phyloP scores from a whole-genome alignment of 495 filamentous ascomycete species.

The Durotheca rogersii region DNA sequence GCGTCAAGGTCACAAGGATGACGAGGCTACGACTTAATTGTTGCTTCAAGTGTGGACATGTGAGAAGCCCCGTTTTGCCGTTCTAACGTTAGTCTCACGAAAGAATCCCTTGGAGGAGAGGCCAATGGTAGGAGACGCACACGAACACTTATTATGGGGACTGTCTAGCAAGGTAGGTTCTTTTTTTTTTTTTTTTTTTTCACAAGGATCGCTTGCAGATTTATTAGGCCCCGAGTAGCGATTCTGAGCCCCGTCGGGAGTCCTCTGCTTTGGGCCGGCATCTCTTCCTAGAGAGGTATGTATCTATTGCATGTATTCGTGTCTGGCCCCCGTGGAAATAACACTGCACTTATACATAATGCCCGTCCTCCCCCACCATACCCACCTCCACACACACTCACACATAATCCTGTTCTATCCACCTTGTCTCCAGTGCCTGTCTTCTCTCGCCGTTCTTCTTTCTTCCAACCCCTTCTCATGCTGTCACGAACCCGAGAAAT shows the following conservation, averaged over 20 bases:
- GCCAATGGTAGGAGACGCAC: constrained; percentile 29
- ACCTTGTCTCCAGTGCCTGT: constrained; percentile 19
- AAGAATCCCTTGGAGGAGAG: constrained; percentile 24
- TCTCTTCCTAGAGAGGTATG: constrained; percentile 32
- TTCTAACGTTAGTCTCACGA: constrained; percentile 32
- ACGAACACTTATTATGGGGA: constrained; percentile 34
- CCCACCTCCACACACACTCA: constrained; percentile 34
- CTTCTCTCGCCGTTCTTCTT: constrained; percentile 21
- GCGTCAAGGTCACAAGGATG: constrained; percentile 30
- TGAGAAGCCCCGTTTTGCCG: constrained; percentile 27
- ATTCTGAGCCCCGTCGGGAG: constrained; percentile 33
- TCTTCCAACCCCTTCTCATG: constrained; percentile 29
- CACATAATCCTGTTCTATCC: constrained; percentile 28
- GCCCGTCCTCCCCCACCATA: constrained; percentile 26
- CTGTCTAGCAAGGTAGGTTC: constrained; percentile 14
- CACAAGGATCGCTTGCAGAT: constrained; percentile 32
- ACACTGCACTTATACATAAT: constrained; percentile 24
- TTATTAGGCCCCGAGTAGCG: constrained; percentile 31
- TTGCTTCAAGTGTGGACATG: constrained; percentile 27
- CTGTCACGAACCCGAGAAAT: constrained; percentile 16
- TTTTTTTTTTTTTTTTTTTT: too few species aligned
- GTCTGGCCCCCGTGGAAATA: constrained; percentile 5
- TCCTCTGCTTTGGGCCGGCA: constrained; percentile 26
- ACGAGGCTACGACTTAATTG: constrained; percentile 26
- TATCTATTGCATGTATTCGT: constrained; percentile 28